These are phyloP conservation scores for Graphilbum sp. DNA, from an alignment of 2,329 filamentous ascomycete genomes.

Conservation along the genomic window DNA sequence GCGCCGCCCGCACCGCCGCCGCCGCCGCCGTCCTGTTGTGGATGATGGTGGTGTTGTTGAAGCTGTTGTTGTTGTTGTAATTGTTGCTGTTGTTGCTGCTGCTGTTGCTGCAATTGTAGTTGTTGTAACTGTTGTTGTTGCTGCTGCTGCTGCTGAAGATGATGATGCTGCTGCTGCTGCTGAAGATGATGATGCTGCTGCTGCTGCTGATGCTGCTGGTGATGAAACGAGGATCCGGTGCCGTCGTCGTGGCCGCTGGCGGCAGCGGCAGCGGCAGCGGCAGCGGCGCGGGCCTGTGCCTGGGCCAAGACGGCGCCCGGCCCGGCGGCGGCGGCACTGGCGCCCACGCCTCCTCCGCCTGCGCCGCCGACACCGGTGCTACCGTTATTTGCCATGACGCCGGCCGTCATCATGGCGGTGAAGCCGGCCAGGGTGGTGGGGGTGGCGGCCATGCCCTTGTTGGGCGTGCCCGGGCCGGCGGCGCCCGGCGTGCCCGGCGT, in stretches of 20 bases:
- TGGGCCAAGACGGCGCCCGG: conserved; percentile 5
- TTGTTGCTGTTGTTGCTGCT: neutral
- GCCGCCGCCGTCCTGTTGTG: neutral
- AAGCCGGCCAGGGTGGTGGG: conserved; percentile 2
- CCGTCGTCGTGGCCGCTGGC: neutral
- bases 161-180: neutral
- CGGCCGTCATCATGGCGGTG: neutral
- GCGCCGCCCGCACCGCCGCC: neutral
- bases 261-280: neutral
- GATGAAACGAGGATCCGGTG: no score
- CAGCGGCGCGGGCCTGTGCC: conserved; percentile 10
- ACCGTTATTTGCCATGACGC: neutral
- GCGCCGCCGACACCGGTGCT: neutral
- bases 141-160: neutral
- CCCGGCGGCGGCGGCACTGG: neutral
- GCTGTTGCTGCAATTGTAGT: neutral
- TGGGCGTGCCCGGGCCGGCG: conserved; percentile 1
- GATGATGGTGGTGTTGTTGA: neutral
- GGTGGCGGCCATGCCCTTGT: conserved; percentile 1
- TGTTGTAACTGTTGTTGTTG: neutral
- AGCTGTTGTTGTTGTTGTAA: neutral
- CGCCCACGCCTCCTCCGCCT: no score
- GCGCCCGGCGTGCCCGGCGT: conserved; percentile 3
- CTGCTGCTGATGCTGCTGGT: no score
- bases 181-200: neutral